A percentile compares a stretch with the other conserved stretches of the same genome.
phyloP scores from a whole-genome alignment of 768 basidiomycete genomes.

The Collybiopsis confluens region DNA sequence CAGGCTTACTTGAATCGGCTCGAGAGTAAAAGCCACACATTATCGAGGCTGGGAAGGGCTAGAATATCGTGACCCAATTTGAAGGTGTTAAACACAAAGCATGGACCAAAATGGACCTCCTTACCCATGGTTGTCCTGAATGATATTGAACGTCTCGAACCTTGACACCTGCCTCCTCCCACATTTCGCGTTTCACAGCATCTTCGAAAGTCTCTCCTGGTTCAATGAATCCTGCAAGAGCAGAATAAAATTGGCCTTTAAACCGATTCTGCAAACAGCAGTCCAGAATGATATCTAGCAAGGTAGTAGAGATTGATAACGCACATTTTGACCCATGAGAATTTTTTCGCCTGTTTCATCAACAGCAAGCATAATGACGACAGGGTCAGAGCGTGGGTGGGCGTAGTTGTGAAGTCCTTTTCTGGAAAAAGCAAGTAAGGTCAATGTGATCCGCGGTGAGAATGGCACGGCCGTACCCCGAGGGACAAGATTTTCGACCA shows the following conservation, averaged over 20 bases:
- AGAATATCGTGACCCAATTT: conserved; percentile 6
- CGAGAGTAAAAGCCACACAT: conserved; percentile 90
- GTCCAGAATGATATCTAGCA: not conserved
- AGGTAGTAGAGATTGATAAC: too few relatives aligned
- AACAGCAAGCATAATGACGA: conserved; percentile 87
- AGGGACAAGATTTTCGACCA: conserved; percentile 63
- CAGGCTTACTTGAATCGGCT: conserved; percentile 67
- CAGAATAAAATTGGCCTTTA: conserved; percentile 75
- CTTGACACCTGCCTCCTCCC: conserved; percentile 93
- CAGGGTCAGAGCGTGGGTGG: conserved; percentile 80
- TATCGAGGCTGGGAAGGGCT: conserved; percentile 89
- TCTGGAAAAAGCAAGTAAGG: conserved; percentile 30
- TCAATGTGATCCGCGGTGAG: not conserved
- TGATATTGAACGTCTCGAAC: conserved; percentile 84
- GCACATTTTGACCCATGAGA: conserved; percentile 80
- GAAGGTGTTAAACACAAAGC: not conserved
- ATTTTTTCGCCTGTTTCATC: conserved; percentile 79
- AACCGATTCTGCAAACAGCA: conserved; percentile 25
- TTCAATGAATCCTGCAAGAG: conserved; percentile 91
- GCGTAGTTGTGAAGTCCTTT: conserved; percentile 85
- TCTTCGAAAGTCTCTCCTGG: conserved; percentile 95
- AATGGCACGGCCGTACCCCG: conserved; percentile 43
- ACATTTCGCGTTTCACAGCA: conserved; percentile 86
- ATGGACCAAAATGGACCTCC: conserved; percentile 14
- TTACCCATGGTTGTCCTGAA: conserved; percentile 83